Conservation (phyloP, 2,329 filamentous ascomycete genomes). For the Geosmithia putterillii region DNA sequence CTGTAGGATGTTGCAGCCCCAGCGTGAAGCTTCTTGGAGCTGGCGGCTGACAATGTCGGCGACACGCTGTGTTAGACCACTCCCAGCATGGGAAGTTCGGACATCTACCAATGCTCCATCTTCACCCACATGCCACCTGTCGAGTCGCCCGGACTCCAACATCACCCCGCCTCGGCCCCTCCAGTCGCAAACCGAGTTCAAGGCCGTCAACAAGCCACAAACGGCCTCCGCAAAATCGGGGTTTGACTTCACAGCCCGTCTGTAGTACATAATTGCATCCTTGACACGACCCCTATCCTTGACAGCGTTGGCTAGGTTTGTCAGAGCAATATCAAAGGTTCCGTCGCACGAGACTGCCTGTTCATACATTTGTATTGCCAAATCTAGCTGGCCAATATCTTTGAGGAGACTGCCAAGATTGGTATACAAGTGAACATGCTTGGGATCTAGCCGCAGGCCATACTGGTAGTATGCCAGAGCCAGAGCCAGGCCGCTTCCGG, state of each 20-base stretch:
- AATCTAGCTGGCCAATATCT: conserved; percentile 84
- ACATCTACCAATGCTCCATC: conserved; percentile 73
- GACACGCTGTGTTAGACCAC: conserved; percentile 82
- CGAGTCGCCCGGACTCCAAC: conserved; percentile 58
- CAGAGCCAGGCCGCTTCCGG: conserved; percentile 77
- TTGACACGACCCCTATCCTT: conserved; percentile 90
- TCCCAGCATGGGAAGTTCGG: conserved; percentile 42
- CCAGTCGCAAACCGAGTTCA: conserved; percentile 97
- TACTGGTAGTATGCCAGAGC: conserved; percentile 94
- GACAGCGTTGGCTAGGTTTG: conserved; percentile 92
- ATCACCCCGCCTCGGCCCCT: conserved; percentile 75
- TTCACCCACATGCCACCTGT: conserved; percentile 89
- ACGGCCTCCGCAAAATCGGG: conserved; percentile 95
- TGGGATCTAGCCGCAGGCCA: conserved; percentile 71
- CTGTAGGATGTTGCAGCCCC: conserved; percentile 65
- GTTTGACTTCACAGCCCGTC: conserved; percentile 78
- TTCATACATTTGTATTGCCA: conserved; percentile 95
- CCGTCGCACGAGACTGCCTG: conserved; percentile 83
- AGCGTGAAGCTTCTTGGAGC: conserved; percentile 70
- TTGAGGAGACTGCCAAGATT: conserved; percentile 93
- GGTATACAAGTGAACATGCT: conserved; percentile 92
- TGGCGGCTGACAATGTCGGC: conserved; percentile 85
- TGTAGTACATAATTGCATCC: conserved; percentile 88
- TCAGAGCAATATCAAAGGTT: conserved; percentile 93
- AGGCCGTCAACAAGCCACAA: conserved; percentile 83